These are phyloP conservation scores for Zelonia costaricensis DNA, from an alignment of 208 protist genomes.

Conservation along the genomic window DNA sequence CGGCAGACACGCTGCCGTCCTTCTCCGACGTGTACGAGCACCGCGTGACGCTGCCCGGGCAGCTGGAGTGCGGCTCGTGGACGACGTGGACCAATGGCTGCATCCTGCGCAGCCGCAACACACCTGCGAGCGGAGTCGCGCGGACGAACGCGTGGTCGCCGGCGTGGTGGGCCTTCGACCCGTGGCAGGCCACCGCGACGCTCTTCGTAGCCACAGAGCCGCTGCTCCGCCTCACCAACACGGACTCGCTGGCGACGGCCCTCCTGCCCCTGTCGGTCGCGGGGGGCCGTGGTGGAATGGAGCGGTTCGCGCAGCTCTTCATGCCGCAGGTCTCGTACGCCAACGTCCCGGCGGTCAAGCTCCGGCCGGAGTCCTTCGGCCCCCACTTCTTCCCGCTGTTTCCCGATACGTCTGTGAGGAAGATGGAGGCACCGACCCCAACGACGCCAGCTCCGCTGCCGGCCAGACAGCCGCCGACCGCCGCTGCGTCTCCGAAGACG, in stretches of 20 bases:
- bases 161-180: conserved; percentile 49
- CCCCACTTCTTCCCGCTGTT: conserved; percentile 30
- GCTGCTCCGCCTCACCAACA: conserved; percentile 24
- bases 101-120: conserved; percentile 13
- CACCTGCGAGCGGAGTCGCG: conserved; percentile 1
- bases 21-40: conserved; percentile 34
- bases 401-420: background rate
- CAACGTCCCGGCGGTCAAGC: conserved; percentile 5
- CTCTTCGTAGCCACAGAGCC: conserved; percentile 50
- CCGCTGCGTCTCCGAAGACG: background rate
- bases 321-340: conserved; percentile 33
- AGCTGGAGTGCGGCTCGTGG: conserved; percentile 32
- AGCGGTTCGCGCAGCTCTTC: conserved; percentile 35
- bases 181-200: conserved; percentile 2
- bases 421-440: background rate
- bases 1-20: conserved; percentile 26
- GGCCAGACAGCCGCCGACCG: no score
- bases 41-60: conserved; percentile 11
- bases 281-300: conserved; percentile 23
- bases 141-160: conserved; percentile 34
- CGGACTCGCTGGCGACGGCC: conserved; percentile 29
- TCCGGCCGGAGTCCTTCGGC: conserved; percentile 1
- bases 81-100: conserved; percentile 27
- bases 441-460: no score
- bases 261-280: conserved; percentile 9